Conservation (phyloP, 345 rosid genomes). For the Rubroshorea leprosula region DNA sequence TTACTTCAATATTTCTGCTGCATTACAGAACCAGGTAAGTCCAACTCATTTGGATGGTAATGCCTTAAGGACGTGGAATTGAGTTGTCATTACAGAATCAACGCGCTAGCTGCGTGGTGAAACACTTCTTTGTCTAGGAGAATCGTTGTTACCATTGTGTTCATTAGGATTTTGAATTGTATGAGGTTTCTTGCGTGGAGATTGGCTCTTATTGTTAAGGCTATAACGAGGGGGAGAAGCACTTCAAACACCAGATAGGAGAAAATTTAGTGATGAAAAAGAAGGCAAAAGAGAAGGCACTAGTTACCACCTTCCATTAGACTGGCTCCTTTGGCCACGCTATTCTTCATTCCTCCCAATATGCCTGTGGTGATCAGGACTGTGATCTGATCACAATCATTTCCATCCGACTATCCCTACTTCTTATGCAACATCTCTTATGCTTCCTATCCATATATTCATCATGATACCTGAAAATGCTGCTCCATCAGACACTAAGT, state of each 20-base stretch:
- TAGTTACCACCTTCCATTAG: too few relatives aligned
- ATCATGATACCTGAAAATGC: too few relatives aligned
- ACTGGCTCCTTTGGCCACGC: too few relatives aligned
- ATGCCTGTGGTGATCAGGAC: conserved; percentile 37
- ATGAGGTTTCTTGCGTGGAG: conserved; percentile 21
- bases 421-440: conserved; percentile 42
- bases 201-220: conserved; percentile 30
- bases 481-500: too few relatives aligned
- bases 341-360: too few relatives aligned
- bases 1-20: too few relatives aligned
- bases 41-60: background rate
- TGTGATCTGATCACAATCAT: conserved; percentile 41
- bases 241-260: conserved; percentile 20
- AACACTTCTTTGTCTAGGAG: background rate
- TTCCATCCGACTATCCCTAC: conserved; percentile 40
- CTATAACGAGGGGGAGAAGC: conserved; percentile 42
- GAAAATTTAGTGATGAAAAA: background rate
- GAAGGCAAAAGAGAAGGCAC: too few relatives aligned
- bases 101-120: background rate
- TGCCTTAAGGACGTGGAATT: background rate
- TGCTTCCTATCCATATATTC: too few relatives aligned
- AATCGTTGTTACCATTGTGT: background rate
- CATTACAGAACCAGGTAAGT: background rate
- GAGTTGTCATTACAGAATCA: background rate
- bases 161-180: background rate